Evolutionary conservation across 345 rosid species (phyloP).

Genomic region (Ceriops decandra): DNA sequence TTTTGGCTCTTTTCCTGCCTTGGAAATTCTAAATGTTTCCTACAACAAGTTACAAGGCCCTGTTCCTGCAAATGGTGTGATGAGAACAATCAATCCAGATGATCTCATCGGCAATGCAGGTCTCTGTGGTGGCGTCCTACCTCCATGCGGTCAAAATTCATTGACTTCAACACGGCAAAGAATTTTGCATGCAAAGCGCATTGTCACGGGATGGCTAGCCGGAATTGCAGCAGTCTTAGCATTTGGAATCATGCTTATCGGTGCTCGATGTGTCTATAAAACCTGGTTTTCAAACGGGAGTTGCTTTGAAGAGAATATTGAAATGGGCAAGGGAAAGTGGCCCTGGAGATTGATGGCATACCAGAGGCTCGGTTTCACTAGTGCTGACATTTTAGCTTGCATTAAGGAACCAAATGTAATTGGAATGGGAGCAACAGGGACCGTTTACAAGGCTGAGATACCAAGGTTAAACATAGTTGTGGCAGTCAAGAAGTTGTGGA

Average conservation of each 20-base stretch:
- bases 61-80: constrained; percentile 70
- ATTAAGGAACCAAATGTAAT: constrained; percentile 75
- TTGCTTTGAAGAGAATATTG: constrained; percentile 49
- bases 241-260: constrained; percentile 42
- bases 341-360: constrained; percentile 93
- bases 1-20: constrained; percentile 74
- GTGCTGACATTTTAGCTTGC: constrained; percentile 64
- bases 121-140: constrained; percentile 77
- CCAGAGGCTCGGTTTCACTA: constrained; percentile 80
- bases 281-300: constrained; percentile 50
- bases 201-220: constrained; percentile 56
- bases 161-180: constrained; percentile 28
- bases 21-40: constrained; percentile 78
- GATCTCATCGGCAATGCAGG: constrained; percentile 67
- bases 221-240: constrained; percentile 60
- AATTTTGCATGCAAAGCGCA: constrained; percentile 47
- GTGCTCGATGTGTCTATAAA: constrained; percentile 41
- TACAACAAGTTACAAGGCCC: constrained; percentile 78
- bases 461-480: constrained; percentile 43
- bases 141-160: constrained; percentile 57
- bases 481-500: constrained; percentile 90
- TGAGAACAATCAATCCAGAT: constrained; percentile 72
- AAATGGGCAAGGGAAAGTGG: constrained; percentile 61
- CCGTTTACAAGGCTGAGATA: constrained; percentile 78
- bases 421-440: constrained; percentile 93